Base-by-base conservation (phyloP, 768 basidiomycete genomes). In the Tricholoma saponaceum region DNA sequence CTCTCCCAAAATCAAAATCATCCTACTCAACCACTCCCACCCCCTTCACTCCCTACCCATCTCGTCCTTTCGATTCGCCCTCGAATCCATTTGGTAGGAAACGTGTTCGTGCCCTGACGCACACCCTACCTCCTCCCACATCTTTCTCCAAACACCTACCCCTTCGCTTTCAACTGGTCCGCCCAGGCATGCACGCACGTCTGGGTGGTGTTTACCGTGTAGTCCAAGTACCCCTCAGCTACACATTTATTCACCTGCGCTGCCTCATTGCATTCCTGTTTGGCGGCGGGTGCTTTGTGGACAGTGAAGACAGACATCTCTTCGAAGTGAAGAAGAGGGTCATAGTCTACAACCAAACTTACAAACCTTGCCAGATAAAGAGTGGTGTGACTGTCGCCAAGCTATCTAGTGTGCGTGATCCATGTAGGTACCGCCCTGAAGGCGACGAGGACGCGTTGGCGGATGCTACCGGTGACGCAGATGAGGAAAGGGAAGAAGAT, bases 51-150 rank as follows among this genome's bases (percentile, higher is more conserved):
- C 76, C 79, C 1, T 78, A 78, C 66, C 68, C 82, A 54, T 69
- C 74, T 52, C 63, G 70, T 66, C 84, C 87, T 4, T 80, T 75
- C 5, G 87, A 90, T 71, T 88, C 87, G 0, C 87, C 88, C 0
- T 80, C 83, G 3, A 89, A 89, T 62, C 88, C 87, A 0, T 85
- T 89, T 58, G 85, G 86, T 14, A 73, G 84, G 46, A 82, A 81
- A 49, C 76, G 79, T 16, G 74, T 74, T 13, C 72, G 74, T 18
- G 67, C 75, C 13, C 62, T 78, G 3, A 64, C 71, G 6, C 76
- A 74, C 22, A 66, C 70, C 0, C 69, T 80, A 8, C 80, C 80
- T 1, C 62, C 72, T 0, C 67, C 77, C 0, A 79, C 81, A 0
- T 77, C 80, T 0, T 86, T 83, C 66, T 77, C 76, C 13, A 80